Base-by-base conservation (phyloP, 2,329 filamentous ascomycete genomes). In the Colletotrichum sp. region DNA sequence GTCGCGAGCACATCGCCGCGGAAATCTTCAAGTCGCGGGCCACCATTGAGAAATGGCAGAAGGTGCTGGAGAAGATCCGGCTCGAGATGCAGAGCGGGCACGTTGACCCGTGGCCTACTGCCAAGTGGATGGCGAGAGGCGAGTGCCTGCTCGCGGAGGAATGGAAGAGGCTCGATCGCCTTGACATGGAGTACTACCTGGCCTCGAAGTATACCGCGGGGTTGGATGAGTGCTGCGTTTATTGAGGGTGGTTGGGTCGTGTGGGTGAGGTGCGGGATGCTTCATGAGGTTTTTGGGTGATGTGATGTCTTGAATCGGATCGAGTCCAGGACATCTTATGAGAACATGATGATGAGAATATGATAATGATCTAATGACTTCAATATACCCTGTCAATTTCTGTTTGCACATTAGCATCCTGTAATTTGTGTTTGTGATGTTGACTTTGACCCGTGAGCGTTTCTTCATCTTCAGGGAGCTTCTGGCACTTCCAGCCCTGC, bases 71-170 rank as follows among this genome's bases (percentile, higher is more conserved):
- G 39, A 48, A 48, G 39, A 48, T 48, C 18, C 39, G 18, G 39
- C 6, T n/a, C 18, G 39, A n/a, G 39, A n/a, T 48, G 39, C 18
- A 2, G 1, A 48, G 39, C 39, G 39, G 18, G 1, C 2, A 4
- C 0, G 39, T n/a, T 1, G 18, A 48, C 1, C 39, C 5, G 18
- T 0, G 18, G 39, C 16, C 18, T 10, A 1, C 39, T 48, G 9
- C 6, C 39, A 3, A 1, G 18, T 3, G 39, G 39, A 48, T 3
- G 39, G 39, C 2, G 18, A 48, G 39, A 48, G 39, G 18, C 9
- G 18, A 48, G 5, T n/a, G 39, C 18, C 18, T 48, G 39, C 39
- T 48, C 39, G 39, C 39, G 39, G 18, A 48, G 39, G 39, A 48
- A 3, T 48, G 39, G 18, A 48, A n/a, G 39, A 3, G 39, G 39